Base-by-base conservation (phyloP, 495 filamentous ascomycete genomes). In the Penicillium argentinense region DNA sequence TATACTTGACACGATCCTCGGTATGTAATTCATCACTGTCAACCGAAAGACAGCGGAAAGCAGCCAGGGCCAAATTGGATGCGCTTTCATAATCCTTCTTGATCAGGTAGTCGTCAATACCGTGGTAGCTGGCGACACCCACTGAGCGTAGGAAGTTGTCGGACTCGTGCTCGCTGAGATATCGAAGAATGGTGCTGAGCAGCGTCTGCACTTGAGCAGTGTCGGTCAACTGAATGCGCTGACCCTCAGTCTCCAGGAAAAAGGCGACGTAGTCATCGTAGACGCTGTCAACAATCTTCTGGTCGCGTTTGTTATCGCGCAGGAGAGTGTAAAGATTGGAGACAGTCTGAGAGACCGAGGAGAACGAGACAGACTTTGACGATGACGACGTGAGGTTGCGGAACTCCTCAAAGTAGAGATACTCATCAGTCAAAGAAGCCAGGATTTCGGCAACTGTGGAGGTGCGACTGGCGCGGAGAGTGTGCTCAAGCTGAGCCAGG, bases 351-450 rank as follows among this genome's bases (percentile, higher is more conserved):
- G 56, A 52, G 17, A 66, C 53, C 13, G 40, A 53, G 33, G 66
- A 56, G 29, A 71, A 53, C n/a, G 53, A 58, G 53, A 46, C 60
- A 27, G 28, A 53, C 55, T 67, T 69, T n/a, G n/a, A n/a, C n/a
- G n/a, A n/a, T 17, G 59, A 54, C 13, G 38, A 48, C 22, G 56
- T 54, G 6, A 51, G 51, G 42, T 33, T 57, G 26, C 66, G 56
- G 62, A 69, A 62, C 38, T 64, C 65, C 48, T 69, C 66, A 24
- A 68, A 71, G 49, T 71, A 69, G 11, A 66, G 51, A 33, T 63
- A 66, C 45, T 71, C 59, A 5, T 66, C 63, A 6, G 62, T 62
- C 26, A 71, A 42, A 11, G 62, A 46, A 1, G 68, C 62, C 42
- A 64, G 57, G 26, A 71, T 62, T 41, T 71, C 68, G 23, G 64